Base-by-base conservation (phyloP, 306 rosid genomes). In the Prunus armeniaca region DNA sequence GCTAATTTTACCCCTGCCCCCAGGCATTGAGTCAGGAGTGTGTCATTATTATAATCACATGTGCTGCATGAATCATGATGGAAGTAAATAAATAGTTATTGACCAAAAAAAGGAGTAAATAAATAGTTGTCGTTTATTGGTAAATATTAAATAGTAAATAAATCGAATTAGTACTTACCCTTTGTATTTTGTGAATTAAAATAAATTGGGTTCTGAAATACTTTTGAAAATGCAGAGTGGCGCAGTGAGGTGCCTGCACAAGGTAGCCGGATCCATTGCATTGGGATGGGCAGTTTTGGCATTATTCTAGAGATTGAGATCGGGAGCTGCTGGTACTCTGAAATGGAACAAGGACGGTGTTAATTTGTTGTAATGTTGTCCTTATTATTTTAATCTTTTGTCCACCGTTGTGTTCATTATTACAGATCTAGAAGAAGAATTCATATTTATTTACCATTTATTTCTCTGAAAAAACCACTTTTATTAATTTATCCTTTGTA, bases 271-370 rank as follows among this genome's bases (percentile, higher is more conserved):
- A 68, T 77, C 87, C 82, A 60, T 92, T 68, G 92, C 86, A 12
- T 76, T 95, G 86, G 91, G 93, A 84, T 89, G 85, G 83, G 89
- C 87, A 18, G 56, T 83, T 52, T 50, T 92, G 65, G 88, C 88
- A 46, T 79, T 92, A 43, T 74, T 83, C 85, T 94, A 90, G 87
- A 84, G 81, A 1, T 3, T 22, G 64, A 58, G 64, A n/a, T 9
- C 8, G 43, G 43, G 43, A 7, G 20, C 8, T 52, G 57, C 19
- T 19, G 45, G 46, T 55, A 49, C 34, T n/a, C 20, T 49, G 43
- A 7, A 38, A 38, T 38, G 43, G 43, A 38, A 38, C 43, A 67
- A 41, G 11, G 71, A 46, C 69, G 46, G 14, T 78, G 65, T 46
- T 77, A 38, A 41, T 47, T 55, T 10, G 58, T 5, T 46, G 69